A percentile compares a stretch with the other conserved stretches of the same genome.
These are phyloP conservation scores for Lactarius psammicola DNA, from an alignment of 768 basidiomycete species.

Conservation along the genomic window DNA sequence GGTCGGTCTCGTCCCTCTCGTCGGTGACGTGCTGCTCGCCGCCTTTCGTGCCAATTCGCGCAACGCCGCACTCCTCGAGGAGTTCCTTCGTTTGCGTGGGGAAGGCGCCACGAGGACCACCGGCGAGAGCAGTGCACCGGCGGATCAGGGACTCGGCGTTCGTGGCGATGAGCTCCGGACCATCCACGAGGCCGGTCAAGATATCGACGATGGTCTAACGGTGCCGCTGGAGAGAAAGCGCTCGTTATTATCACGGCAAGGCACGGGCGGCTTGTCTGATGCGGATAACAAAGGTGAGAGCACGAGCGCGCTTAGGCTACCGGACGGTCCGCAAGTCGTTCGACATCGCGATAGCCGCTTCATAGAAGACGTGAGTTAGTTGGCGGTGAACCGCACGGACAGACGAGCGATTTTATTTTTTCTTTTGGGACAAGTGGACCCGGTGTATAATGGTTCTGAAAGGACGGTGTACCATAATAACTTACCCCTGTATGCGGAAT, in stretches of 20 bases:
- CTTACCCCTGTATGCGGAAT: not conserved
- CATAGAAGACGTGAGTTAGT: conserved; percentile 22
- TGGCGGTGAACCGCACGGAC: not conserved
- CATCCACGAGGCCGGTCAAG: not conserved
- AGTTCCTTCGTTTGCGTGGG: conserved; percentile 76
- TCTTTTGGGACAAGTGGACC: not conserved
- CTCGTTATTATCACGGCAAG: not conserved
- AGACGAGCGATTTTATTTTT: not conserved
- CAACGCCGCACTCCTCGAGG: conserved; percentile 84
- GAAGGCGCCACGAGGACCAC: not conserved
- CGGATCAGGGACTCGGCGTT: not conserved
- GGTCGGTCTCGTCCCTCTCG: conserved; percentile 65
- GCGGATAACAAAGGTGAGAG: not conserved
- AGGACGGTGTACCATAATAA: conserved; percentile 1
- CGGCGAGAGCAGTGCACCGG: not conserved
- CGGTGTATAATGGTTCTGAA: not conserved
- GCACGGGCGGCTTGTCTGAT: not conserved
- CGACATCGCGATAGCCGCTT: conserved; percentile 26
- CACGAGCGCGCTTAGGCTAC: not conserved
- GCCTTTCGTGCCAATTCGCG: conserved; percentile 85
- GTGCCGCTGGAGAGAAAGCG: not conserved
- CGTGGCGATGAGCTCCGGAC: not conserved
- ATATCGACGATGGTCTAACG: not conserved
- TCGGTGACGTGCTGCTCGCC: conserved; percentile 76
- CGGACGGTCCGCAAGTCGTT: not conserved